Evolutionary conservation across 768 basidiomycete species (phyloP), one percentile per base, ranked within the genome.

Genomic region (Lactarius sanguifluus): DNA sequence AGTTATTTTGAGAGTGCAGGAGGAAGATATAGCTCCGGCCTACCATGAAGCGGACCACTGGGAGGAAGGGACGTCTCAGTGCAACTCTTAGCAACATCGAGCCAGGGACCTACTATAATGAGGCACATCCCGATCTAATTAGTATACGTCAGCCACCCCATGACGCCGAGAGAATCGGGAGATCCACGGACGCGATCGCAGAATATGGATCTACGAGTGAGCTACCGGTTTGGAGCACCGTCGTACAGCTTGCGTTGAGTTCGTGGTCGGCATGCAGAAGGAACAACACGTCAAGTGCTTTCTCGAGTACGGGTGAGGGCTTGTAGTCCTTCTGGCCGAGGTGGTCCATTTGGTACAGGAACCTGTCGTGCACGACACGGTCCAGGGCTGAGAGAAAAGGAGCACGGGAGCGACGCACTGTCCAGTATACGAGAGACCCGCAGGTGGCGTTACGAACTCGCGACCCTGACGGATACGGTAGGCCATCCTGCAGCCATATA

Each of bases 171-270:
- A 40, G 15, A 25, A 57, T 32, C 28, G 52, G 25, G 54, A 20
- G 32, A 23, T n/a, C n/a, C 5, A 76, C 80, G 61, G 64, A 90
- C 83, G 92, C 86, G 64, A 96, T 84, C 4, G 92, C 93, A 54
- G 88, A 90, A 75, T 91, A 96, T 0, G 94, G 94, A 74, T 96
- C 94, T 2, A 94, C 94, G 38, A 96, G 81, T 10, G 94, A 94
- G 68, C 90, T 92, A 12, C 86, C 93, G 0, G 92, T 92, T 73
- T 96, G 94, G 57, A 96, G 79, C 10, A 94, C 92, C 1, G 92
- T 92, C 2, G 94, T 93, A 61, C 88, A 84, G 3, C 87, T 89
- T 16, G 92, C 92, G 70, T 96, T 96, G 71, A 96, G 79, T 73
- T 96, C 95, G 73, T 96, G 94, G 74, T 95, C 93, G 0, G 93